Conservation (phyloP, 192 early-diverging fungal species). For the Coemansia sp. region DNA sequence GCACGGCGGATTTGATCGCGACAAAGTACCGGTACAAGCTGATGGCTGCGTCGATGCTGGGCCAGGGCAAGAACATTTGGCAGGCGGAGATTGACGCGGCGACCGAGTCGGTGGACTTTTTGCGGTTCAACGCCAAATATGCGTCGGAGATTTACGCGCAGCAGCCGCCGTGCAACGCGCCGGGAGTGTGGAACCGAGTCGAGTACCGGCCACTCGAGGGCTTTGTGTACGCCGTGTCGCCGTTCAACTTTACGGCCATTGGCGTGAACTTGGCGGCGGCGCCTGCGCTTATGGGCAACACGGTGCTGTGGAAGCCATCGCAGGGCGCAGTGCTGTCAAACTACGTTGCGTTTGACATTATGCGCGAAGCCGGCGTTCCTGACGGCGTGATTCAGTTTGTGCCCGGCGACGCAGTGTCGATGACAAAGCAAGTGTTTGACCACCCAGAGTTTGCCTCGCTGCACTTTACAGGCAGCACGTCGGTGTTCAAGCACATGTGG, state of each 20-base stretch:
- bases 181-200: conserved; percentile 87
- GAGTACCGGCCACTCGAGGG: conserved; percentile 97
- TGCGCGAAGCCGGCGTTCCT: conserved; percentile 94
- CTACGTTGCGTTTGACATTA: conserved; percentile 85
- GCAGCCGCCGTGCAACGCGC: conserved; percentile 87
- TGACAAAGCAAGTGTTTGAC: conserved; percentile 76
- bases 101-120: conserved; percentile 91
- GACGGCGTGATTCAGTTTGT: conserved; percentile 97
- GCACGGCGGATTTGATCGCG: conserved; percentile 91
- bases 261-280: conserved; percentile 92
- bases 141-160: conserved; percentile 89
- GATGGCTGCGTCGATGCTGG: conserved; percentile 96
- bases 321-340: conserved; percentile 84
- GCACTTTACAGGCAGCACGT: conserved; percentile 94
- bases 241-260: conserved; percentile 99
- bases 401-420: conserved; percentile 81
- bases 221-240: conserved; percentile 96
- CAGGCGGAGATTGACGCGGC: conserved; percentile 99
- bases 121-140: conserved; percentile 93
- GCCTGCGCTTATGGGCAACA: conserved; percentile 97
- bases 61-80: conserved; percentile 98
- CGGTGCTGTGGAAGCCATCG: conserved; percentile 96
- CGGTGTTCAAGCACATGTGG: conserved; percentile 93
- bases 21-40: conserved; percentile 89
- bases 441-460: conserved; percentile 93